Base-by-base conservation (phyloP, 1,139 yeast species). In the Sugiyamaella pinicola region DNA sequence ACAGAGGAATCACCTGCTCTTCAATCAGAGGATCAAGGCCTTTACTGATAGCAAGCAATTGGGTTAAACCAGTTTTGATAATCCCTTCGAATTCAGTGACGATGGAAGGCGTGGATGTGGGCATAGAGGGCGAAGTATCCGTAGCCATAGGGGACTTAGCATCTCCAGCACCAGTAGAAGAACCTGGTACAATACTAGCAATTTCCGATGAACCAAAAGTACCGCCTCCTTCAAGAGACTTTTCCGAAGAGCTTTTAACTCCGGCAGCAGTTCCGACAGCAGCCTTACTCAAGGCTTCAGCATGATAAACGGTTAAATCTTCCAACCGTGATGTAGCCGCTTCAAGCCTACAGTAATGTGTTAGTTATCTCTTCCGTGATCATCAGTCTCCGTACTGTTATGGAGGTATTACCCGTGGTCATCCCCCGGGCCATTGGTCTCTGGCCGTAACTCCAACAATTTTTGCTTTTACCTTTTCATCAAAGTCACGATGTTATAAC, bases 261-360 rank as follows among this genome's bases (percentile, higher is more conserved):
- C 47, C 37, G 17, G 58, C 60, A 2, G 56, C 46, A 19, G 55
- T 52, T 5, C 51, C 47, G 3, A 43, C 37, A 5, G 63, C 57
- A 24, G 61, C 58, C 42, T 55, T 58, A 17, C 57, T 61, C 35
- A 67, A 53, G 6, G 66, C 58, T 47, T 80, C 84, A 58, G 85
- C 87, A 67, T 87, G 96, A 67, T 80, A 84, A 54, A 87, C 80
- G 21, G 96, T 87, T 53, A 90, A 83, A 69, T 90, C 96, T 66
- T 90, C 97, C 64, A 90, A 81, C 50, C 97, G 81, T 12, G 96
- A 85, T 12, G 97, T 89, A 38, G 97, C 97, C 15, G 96, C 93
- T 70, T 90, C 97, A 64, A 90, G 79, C 60, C 96, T 64, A n/a
- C n/a, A 47, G 8, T 15, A 26, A 13, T n/a, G 18, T 39, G 29